Evolutionary conservation across 2,329 filamentous ascomycete genomes (phyloP), one percentile per base, ranked within the genome.

Genomic region (Aschersonia sp.): DNA sequence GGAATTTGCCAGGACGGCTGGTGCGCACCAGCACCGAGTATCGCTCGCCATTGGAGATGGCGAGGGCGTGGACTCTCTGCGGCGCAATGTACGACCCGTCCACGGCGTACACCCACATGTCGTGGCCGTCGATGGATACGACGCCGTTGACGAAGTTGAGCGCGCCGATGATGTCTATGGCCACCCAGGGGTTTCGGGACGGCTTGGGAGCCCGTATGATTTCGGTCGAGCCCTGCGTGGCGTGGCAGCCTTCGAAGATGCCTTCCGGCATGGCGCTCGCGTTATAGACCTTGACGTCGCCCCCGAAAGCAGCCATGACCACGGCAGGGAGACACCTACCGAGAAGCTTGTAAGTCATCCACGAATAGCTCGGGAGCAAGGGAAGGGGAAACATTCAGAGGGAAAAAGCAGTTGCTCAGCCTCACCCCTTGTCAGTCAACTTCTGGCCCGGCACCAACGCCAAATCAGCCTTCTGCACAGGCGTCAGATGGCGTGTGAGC

Each of bases 11-110:
- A 5, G 43, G 20, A 12, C 46, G 44, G 32, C 31, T 29, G 1
- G 38, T 1, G 50, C 68, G 59, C 51, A 76, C 54, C 45, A 78
- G 55, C 1, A 78, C 62, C 0, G 74, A 75, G 55, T 71, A 77
- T 4, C 75, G 68, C 20, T 61, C 72, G 9, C 75, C 76, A 50
- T 74, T 77, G 51, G 63, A 62, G 4, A 78, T 54, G 0, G 58
- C 55, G 29, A 78, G 58, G 7, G 67, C 68, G 9, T 78, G 65
- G 1, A 73, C 71, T 4, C 64, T 63, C 46, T 71, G 63, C 3
- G 76, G 77, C 51, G 70, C 60, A 47, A 80, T 71, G 56, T 75
- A 78, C 6, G 69, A 61, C 3, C 71, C 74, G 50, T 78, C 76
- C 46, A 75, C 69, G 42, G 71, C 72, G 53, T 74, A 75, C 4